A percentile compares a stretch with the other conserved stretches of the same genome.
These are phyloP conservation scores for Kodamaea kakaduensis DNA, from an alignment of 805 yeast genomes.

Conservation along the genomic window DNA sequence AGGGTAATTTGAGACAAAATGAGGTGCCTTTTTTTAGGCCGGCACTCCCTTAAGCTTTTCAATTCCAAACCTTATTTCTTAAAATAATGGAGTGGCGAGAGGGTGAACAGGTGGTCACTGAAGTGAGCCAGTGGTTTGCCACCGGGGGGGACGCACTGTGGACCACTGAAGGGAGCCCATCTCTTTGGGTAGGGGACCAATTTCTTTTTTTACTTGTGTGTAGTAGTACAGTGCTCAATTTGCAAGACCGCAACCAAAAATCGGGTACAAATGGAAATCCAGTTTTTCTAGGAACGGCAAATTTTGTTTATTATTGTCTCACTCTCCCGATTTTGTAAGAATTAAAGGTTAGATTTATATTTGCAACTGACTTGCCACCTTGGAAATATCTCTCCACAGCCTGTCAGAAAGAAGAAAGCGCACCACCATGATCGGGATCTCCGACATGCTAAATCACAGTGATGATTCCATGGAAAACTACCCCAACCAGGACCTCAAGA, in stretches of 20 bases:
- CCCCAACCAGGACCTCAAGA: too few relatives aligned
- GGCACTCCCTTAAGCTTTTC: too few relatives aligned
- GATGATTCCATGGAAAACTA: too few relatives aligned
- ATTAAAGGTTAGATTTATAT: background rate
- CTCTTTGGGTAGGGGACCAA: background rate
- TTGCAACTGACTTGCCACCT: background rate
- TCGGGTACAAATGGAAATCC: background rate
- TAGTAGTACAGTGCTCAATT: slow-evolving; percentile 1
- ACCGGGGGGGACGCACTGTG: too few relatives aligned
- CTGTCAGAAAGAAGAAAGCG: background rate
- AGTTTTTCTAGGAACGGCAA: background rate
- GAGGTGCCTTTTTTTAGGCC: too few relatives aligned
- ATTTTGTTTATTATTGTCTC: slow-evolving; percentile 10
- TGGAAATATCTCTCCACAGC: background rate
- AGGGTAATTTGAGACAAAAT: too few relatives aligned
- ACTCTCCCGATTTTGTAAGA: slow-evolving; percentile 10
- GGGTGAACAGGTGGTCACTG: too few relatives aligned
- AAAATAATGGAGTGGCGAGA: too few relatives aligned
- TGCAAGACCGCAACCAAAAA: slow-evolving; percentile 1
- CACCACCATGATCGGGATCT: slow-evolving; percentile 16
- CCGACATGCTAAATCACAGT: slow-evolving; percentile 16
- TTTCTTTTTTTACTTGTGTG: background rate
- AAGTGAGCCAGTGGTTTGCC: too few relatives aligned
- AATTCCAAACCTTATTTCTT: too few relatives aligned
- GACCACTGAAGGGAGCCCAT: too few relatives aligned